Evolutionary conservation across 2,329 filamentous ascomycete species (phyloP).

Genomic region (Monosporascus ibericus): DNA sequence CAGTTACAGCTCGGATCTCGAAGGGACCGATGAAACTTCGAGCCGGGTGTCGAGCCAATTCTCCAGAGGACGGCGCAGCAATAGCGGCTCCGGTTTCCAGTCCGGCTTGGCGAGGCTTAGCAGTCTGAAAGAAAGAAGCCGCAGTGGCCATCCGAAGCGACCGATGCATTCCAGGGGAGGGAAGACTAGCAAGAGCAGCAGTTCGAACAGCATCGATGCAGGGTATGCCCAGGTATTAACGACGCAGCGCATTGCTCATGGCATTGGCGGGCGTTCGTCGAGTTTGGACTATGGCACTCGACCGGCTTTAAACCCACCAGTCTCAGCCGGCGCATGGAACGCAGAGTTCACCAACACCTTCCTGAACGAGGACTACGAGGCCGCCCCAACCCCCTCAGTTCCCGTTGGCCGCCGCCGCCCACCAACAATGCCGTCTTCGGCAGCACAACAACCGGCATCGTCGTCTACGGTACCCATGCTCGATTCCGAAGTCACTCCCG

Average conservation of each 20-base stretch:
- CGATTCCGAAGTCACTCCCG: constrained; percentile 28
- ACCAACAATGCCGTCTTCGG: constrained; percentile 29
- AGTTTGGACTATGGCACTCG: constrained; percentile 66
- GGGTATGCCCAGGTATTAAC: constrained; percentile 53
- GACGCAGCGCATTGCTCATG: constrained; percentile 53
- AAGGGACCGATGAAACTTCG: constrained; percentile 45
- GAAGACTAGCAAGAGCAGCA: constrained; percentile 68
- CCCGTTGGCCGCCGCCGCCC: constrained; percentile 66
- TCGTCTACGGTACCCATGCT: not conserved
- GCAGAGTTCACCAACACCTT: constrained; percentile 44
- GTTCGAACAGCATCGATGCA: constrained; percentile 59
- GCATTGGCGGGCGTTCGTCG: constrained; percentile 53
- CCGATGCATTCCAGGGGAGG: constrained; percentile 48
- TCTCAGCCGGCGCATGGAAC: constrained; percentile 32
- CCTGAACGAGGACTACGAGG: constrained; percentile 60
- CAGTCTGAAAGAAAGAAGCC: constrained; percentile 48
- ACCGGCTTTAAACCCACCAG: constrained; percentile 24
- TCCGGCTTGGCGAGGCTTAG: constrained; percentile 55
- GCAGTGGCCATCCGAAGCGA: constrained; percentile 34
- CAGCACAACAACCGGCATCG: constrained; percentile 26
- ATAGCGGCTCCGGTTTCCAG: constrained; percentile 71
- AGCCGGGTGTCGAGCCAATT: constrained; percentile 46
- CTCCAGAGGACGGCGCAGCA: constrained; percentile 63
- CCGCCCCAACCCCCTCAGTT: constrained; percentile 79
- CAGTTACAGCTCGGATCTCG: constrained; percentile 58